Evolutionary conservation across 2,329 filamentous ascomycete genomes (phyloP).

Genomic region (Penicillium oxalicum): DNA sequence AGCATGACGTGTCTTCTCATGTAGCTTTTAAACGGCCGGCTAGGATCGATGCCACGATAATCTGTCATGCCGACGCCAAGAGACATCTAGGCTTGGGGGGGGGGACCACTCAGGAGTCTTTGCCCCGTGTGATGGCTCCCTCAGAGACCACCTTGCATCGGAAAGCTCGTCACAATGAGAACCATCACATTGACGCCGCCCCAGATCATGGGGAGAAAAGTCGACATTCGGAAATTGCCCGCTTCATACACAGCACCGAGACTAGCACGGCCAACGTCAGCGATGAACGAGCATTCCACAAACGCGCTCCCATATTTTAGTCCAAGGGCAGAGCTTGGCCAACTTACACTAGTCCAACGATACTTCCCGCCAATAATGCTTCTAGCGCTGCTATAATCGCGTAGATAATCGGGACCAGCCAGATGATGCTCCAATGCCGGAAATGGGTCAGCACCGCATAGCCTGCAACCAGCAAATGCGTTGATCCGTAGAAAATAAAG

Average conservation of each 20-base stretch:
- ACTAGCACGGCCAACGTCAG: conserved; percentile 39
- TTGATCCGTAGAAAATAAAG: conserved; percentile 66
- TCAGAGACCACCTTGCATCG: conserved; percentile 83
- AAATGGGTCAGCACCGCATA: conserved; percentile 69
- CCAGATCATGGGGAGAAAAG: conserved; percentile 90
- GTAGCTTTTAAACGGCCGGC: not conserved
- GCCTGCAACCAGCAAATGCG: conserved; percentile 65
- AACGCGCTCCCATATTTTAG: no score
- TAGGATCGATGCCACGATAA: no score
- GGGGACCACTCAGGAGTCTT: no score
- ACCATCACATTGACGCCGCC: conserved; percentile 76
- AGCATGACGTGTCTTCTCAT: conserved; percentile 3
- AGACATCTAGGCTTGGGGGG: no score
- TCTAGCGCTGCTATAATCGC: conserved; percentile 66
- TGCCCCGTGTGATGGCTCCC: no score
- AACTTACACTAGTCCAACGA: conserved; percentile 72
- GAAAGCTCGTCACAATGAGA: conserved; percentile 80
- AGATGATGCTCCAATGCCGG: conserved; percentile 48
- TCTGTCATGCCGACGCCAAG: no score
- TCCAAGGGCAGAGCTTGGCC: no score
- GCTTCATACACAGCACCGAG: conserved; percentile 73
- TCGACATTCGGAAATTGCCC: conserved; percentile 85
- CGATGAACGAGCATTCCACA: not conserved
- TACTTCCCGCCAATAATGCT: conserved; percentile 70
- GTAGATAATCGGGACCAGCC: conserved; percentile 68